Percentiles rank a stretch among this genome's conserved stretches.
These are phyloP conservation scores for Pichia sp. DNA, from an alignment of 1,139 yeast genomes.

Conservation along the genomic window DNA sequence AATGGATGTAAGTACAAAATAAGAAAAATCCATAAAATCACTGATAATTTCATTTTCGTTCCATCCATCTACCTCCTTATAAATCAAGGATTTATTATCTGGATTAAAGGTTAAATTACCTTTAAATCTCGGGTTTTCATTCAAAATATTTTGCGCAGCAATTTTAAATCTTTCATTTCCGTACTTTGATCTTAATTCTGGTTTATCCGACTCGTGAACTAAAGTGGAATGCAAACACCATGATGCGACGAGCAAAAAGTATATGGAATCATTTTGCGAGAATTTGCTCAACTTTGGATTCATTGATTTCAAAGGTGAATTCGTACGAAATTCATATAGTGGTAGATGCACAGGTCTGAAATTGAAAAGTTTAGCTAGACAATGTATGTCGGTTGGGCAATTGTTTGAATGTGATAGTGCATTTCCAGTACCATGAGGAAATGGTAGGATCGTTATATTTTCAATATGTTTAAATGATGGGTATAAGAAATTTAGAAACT, in stretches of 20 bases:
- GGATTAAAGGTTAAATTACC: slow-evolving; percentile 26
- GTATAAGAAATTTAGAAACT: slow-evolving; percentile 52
- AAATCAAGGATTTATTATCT: background rate
- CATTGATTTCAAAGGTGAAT: background rate
- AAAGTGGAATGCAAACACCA: slow-evolving; percentile 85
- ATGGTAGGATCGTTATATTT: slow-evolving; percentile 27
- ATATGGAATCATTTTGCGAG: background rate
- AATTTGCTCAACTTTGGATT: background rate
- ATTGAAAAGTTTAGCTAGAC: slow-evolving; percentile 35
- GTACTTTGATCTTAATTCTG: slow-evolving; percentile 45
- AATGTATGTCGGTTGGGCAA: slow-evolving; percentile 32
- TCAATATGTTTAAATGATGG: background rate
- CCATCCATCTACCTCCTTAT: slow-evolving; percentile 11
- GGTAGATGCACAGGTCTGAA: slow-evolving; percentile 36
- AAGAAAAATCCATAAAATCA: slow-evolving; percentile 35
- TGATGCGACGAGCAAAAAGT: slow-evolving; percentile 64
- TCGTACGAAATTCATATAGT: slow-evolving; percentile 34
- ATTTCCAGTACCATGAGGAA: slow-evolving; percentile 87
- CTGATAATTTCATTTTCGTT: too few species aligned
- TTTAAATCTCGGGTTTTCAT: slow-evolving; percentile 39
- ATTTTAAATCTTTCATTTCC: slow-evolving; percentile 62
- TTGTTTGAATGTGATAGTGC: slow-evolving; percentile 64
- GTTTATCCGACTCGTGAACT: slow-evolving; percentile 71
- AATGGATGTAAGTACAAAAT: slow-evolving; percentile 57
- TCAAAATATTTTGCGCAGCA: slow-evolving; percentile 55